Base-by-base conservation (phyloP, 768 basidiomycete genomes). In the Russula abietina region DNA sequence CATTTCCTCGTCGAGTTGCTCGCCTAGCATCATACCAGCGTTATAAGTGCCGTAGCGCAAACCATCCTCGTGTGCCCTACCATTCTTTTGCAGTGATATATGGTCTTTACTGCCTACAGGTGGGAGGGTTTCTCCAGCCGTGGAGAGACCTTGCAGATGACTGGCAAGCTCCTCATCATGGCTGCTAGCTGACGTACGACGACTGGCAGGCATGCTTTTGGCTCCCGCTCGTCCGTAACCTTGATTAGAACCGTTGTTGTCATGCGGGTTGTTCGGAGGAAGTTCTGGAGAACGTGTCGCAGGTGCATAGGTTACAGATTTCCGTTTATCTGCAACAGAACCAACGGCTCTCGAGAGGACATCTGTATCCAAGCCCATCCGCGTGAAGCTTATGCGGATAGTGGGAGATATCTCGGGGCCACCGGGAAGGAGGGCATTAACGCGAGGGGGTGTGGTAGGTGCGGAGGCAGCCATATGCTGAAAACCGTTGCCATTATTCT, bases 1-100 rank as follows among this genome's bases (percentile, higher is more conserved):
- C 85, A 96, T 93, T 72, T 96, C 93, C 75, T 91, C 85, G 71
- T 96, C 93, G 67, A 96, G 75, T 70, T 95, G 92, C 73, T 95
- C 90, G 68, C 95, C 93, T 64, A 96, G 77, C 85, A 95, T 86
- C 86, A 93, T 88, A 33, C 90, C 91, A 45, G 89, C 83, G 70
- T 91, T 92, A 73, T 85, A 91, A 38, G 79, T 79, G 9, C 83
- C 82, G 70, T 84, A 83, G 54, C 78, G 80, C 16, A 78, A 74
- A 45, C 80, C 82, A 58, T 84, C 85, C 51, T 83, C 77, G 68
- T 83, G 84, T 22, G 82, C 80, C 11, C 76, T 75, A 66, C 77
- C 79, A 11, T 76, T 80, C 67, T 83, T 78, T 32, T 78, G 73
- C 62, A 86, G 70, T 61, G 82, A 77, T 16, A 86, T 80, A 48